A percentile compares a stretch with the other conserved stretches of the same genome.
These are phyloP conservation scores for Zizania palustris DNA, from an alignment of 202 grass and related monocot genomes.

Conservation along the genomic window DNA sequence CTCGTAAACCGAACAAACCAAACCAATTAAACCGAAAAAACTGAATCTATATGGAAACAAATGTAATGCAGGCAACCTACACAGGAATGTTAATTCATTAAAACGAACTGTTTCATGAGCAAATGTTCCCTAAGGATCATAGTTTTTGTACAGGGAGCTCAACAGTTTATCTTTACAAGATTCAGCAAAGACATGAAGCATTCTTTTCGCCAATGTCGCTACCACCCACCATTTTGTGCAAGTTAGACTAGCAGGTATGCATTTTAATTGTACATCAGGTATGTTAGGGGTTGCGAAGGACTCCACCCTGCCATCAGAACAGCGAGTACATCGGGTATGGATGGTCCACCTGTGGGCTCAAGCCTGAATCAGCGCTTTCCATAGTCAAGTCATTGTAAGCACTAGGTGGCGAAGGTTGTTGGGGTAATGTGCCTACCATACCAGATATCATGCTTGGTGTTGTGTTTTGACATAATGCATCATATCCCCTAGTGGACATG, in stretches of 20 bases:
- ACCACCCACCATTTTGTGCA: conserved; percentile 43
- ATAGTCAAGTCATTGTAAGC: conserved; percentile 29
- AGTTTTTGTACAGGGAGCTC: conserved; percentile 42
- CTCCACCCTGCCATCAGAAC: conserved; percentile 36
- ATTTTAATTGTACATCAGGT: conserved; percentile 31
- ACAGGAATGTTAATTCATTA: not conserved
- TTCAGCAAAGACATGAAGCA: conserved; percentile 41
- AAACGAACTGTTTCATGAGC: conserved; percentile 4
- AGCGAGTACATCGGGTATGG: conserved; percentile 48
- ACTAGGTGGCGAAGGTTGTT: conserved; percentile 19
- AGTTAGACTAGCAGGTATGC: conserved; percentile 55
- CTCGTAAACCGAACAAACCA: too few relatives aligned
- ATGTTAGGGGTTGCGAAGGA: conserved; percentile 39
- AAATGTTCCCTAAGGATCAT: conserved; percentile 25
- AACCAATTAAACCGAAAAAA: too few relatives aligned
- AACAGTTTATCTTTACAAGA: conserved; percentile 50
- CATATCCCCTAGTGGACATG: conserved; percentile 43
- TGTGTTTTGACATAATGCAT: conserved; percentile 27
- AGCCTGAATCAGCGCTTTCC: conserved; percentile 40
- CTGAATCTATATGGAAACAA: too few relatives aligned
- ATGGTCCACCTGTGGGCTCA: conserved; percentile 35
- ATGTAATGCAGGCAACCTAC: not conserved
- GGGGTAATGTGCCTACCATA: conserved; percentile 15
- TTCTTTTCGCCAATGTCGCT: conserved; percentile 10
- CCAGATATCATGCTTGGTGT: conserved; percentile 34